Percentiles rank a stretch among this genome's conserved stretches.
phyloP scores from a whole-genome alignment of 805 yeast species.

The Ogataea chonburiensis region DNA sequence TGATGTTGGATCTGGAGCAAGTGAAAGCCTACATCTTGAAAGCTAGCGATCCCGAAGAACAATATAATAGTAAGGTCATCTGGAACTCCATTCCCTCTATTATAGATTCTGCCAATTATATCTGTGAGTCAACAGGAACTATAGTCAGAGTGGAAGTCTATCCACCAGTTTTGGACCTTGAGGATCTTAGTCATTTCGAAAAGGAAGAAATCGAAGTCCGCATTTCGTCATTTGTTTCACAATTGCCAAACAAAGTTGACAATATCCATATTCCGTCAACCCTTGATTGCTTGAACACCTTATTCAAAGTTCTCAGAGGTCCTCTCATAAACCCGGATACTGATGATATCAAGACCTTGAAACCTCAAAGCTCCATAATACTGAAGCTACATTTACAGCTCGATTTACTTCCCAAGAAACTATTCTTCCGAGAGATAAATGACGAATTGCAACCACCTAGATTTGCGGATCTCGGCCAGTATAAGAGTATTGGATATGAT shows the following conservation, averaged over 20 bases:
- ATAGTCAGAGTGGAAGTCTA: constrained; percentile 54
- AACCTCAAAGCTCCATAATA: constrained; percentile 43
- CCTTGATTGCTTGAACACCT: constrained; percentile 56
- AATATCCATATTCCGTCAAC: constrained; percentile 45
- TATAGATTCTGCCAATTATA: constrained; percentile 47
- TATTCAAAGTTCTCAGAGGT: constrained; percentile 64
- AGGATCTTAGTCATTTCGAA: constrained; percentile 49
- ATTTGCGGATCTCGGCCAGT: constrained; percentile 29
- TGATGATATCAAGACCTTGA: constrained; percentile 54
- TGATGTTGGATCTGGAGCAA: constrained; percentile 17
- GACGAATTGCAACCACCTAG: constrained; percentile 34
- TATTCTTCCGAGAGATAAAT: constrained; percentile 42
- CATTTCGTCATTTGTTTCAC: constrained; percentile 38
- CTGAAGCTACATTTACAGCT: constrained; percentile 60
- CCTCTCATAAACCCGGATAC: constrained; percentile 50
- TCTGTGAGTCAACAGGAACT: constrained; percentile 44
- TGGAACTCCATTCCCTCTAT: constrained; percentile 34
- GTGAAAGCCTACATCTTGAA: constrained; percentile 4
- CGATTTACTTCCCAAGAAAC: constrained; percentile 44
- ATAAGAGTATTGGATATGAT: constrained; percentile 38
- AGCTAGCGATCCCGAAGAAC: constrained; percentile 9
- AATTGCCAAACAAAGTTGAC: constrained; percentile 12
- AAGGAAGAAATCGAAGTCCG: constrained; percentile 51
- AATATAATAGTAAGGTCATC: constrained; percentile 15
- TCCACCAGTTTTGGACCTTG: constrained; percentile 46